phyloP scores from a whole-genome alignment of 108 stramenopile genomes.

The Hondaea fermentalgiana region DNA sequence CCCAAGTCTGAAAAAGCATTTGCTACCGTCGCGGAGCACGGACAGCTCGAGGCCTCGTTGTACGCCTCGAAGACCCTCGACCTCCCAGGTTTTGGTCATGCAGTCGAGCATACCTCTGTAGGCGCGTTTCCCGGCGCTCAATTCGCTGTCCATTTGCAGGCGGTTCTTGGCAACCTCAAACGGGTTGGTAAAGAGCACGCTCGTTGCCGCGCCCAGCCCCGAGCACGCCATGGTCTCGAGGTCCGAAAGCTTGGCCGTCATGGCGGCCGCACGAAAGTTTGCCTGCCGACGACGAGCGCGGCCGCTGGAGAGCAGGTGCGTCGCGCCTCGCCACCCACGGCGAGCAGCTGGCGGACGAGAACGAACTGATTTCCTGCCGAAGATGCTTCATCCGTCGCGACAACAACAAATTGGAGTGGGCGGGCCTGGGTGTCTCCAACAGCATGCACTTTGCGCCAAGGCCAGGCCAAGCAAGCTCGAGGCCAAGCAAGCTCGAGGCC shows the following conservation, averaged over 20 bases:
- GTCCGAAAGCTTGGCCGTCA: neutral
- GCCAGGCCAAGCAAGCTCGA: too few relatives aligned
- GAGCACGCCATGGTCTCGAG: conserved; percentile 2
- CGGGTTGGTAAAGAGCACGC: neutral
- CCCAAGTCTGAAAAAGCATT: neutral
- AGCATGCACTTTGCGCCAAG: too few relatives aligned
- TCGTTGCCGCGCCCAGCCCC: neutral
- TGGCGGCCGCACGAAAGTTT: neutral
- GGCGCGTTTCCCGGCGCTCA: neutral
- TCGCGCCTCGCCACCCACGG: too few relatives aligned
- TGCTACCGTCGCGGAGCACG: neutral
- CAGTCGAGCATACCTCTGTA: neutral
- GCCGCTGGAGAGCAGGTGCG: too few relatives aligned
- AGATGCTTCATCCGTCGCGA: too few relatives aligned
- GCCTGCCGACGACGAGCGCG: too few relatives aligned
- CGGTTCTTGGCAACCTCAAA: conserved; percentile 4
- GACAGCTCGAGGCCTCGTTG: neutral
- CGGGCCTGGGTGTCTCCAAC: too few relatives aligned
- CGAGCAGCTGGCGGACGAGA: too few relatives aligned
- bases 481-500: too few relatives aligned
- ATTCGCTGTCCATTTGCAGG: conserved; percentile 14
- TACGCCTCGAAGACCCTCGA: neutral
- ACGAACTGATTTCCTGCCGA: too few relatives aligned
- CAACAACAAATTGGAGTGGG: too few relatives aligned
- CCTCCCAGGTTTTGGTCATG: neutral